Base-by-base conservation (phyloP, 345 rosid species). In the Euclidium syriacum region DNA sequence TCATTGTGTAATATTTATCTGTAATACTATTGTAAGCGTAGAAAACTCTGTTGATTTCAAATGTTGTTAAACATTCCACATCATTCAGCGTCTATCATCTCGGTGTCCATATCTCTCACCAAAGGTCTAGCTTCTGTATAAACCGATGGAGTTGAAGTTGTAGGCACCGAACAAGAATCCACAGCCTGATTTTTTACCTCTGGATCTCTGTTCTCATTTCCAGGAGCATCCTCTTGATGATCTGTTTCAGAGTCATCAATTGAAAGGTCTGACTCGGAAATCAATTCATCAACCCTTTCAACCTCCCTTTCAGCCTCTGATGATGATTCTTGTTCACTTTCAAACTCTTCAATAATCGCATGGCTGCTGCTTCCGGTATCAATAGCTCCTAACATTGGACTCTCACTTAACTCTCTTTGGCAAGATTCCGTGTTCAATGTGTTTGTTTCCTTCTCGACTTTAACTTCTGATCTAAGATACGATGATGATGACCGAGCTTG, bases 401-500 rank as follows among this genome's bases (percentile, higher is more conserved):
- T 49, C 65, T 74, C 77, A 36, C 22, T 55, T 51, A 57, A 51
- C 34, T 58, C 83, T 42, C 61, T 52, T 65, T 60, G 52, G 71
- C 32, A 59, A 51, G 69, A 34, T 43, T 65, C 68, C 15, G 7
- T 52, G 43, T 73, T 75, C 39, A 42, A 30, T 25, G 67, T 59
- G 10, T 59, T 72, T 52, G 58, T 52, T 52, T 52, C 55, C 64
- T 62, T 63, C 64, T 73, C 82, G 26, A 74, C 68, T 29, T 46
- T 30, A 44, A 56, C 62, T 69, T 81, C 78, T 58, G 72, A 66
- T 61, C 76, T 61, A 48, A 84, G 75, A 72, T 74, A 72, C 1
- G 10, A 29, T 44, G 58, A 59, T 20, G 90, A 73, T 36, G 85
- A 70, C 8, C 87, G 65, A 20, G 80, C 82, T 64, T 79, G 79